These are phyloP conservation scores for Sporothrix mexicana DNA, from an alignment of 2,329 filamentous ascomycete genomes.

Conservation along the genomic window DNA sequence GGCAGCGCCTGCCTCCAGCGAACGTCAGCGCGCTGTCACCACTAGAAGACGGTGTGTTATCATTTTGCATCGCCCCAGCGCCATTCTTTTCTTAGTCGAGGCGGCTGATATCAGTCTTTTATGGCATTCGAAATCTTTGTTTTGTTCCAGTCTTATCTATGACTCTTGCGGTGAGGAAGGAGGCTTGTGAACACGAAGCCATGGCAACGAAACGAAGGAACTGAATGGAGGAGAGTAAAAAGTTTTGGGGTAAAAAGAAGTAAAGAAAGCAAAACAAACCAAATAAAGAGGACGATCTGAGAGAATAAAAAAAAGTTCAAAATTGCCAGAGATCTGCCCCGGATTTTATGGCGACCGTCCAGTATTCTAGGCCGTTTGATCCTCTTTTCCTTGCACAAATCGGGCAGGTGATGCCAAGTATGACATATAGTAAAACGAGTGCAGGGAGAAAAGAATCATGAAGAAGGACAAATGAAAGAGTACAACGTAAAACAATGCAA, in stretches of 20 bases:
- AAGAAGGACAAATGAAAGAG: neutral
- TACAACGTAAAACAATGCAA: too few relatives aligned
- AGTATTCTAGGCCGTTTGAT: neutral
- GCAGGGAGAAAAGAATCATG: neutral
- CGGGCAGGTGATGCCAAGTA: conserved; percentile 28
- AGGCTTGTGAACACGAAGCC: neutral
- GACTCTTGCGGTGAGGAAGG: neutral
- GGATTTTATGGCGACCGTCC: neutral
- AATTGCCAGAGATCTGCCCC: conserved; percentile 1
- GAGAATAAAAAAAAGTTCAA: neutral
- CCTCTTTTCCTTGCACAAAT: neutral
- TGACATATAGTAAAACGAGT: neutral
- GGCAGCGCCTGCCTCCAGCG: neutral
- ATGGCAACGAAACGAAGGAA: neutral
- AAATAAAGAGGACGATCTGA: neutral
- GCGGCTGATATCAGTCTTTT: neutral
- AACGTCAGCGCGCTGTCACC: neutral
- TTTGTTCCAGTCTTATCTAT: conserved; percentile 25
- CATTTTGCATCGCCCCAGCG: conserved; percentile 18
- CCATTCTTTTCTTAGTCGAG: neutral
- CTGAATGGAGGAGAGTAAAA: too few relatives aligned
- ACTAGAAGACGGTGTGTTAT: neutral
- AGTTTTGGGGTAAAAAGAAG: neutral
- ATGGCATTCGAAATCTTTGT: neutral
- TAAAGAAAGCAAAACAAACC: neutral